Evolutionary conservation across 768 basidiomycete genomes (phyloP), one percentile per base, ranked within the genome.

Genomic region (Phylloporus sp.): DNA sequence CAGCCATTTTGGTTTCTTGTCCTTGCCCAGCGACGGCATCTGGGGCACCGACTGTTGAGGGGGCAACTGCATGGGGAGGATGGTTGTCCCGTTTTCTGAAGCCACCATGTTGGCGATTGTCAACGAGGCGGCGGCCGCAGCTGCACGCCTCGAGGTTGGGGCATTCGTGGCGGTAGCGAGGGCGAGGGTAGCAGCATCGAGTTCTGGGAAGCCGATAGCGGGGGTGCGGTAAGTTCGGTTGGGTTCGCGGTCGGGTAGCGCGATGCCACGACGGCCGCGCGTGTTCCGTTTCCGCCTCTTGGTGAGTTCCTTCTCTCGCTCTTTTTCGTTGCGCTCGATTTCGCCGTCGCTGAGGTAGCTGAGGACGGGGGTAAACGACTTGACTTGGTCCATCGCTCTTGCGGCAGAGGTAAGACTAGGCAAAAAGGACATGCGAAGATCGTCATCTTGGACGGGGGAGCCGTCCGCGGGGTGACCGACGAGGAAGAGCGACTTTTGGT

Each of bases 21-120:
- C 80, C 68, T 84, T 86, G 28, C 71, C 62, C 33, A 68, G 52
- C 22, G 66, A 58, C 17, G 69, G 63, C 14, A 69, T 58, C 11
- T 69, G 62, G 1, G 66, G 55, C 3, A 34, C 36, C 28, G 28
- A 44, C 29, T 68, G 67, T 47, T 78, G 74, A 1, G 78, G 76
- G 31, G 78, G 67, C 35, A 69, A 41, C 26, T 67, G 65, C 38
- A 69, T 53, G 3, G 74, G 69, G 50, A 73, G 54, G 42, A 82
- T 73, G 22, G 76, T 62, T 24, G 79, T 81, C 43, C 88, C 89
- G 55, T 93, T 93, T 69, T 94, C 92, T 1, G 86, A 87, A 2
- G 92, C 92, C 1, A 93, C 90, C 78, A 95, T 89, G 57, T 85
- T 89, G 26, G 90, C 89, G 54, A 92, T 92, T n/a, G 82, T 90